These are phyloP conservation scores for Leishmania arabica DNA, from an alignment of 208 protist genomes.

Conservation along the genomic window DNA sequence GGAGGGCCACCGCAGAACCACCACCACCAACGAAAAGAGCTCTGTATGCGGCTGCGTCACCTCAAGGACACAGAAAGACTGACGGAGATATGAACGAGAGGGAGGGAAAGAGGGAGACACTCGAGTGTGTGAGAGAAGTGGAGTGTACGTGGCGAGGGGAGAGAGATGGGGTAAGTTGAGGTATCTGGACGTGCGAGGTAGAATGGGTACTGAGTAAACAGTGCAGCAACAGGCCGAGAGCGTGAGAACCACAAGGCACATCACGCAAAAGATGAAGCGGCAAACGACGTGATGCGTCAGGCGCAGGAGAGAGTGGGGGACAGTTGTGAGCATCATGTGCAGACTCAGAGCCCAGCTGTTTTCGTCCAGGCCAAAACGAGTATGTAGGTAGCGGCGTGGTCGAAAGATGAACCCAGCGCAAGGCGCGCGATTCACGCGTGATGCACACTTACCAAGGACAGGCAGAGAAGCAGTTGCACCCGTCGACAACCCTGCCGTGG, in stretches of 20 bases:
- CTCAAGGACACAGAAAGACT: background rate
- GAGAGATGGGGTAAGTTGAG: background rate
- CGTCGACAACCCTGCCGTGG: background rate
- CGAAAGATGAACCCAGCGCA: background rate
- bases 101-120: background rate
- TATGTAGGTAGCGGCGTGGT: background rate
- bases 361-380: background rate
- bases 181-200: background rate
- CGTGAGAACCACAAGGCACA: background rate
- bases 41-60: background rate
- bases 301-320: background rate
- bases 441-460: background rate
- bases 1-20: slow-evolving; percentile 3
- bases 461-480: background rate
- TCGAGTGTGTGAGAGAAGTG: background rate
- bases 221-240: background rate
- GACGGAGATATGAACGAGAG: background rate
- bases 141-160: background rate
- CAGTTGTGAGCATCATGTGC: background rate
- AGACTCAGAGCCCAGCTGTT: background rate
- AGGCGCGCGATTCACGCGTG: background rate
- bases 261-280: background rate
- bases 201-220: background rate
- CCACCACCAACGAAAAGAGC: background rate
- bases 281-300: background rate